Evolutionary conservation across 192 early-diverging fungal genomes (phyloP), one percentile per base, ranked within the genome.

Genomic region (Linnemannia hyalina): DNA sequence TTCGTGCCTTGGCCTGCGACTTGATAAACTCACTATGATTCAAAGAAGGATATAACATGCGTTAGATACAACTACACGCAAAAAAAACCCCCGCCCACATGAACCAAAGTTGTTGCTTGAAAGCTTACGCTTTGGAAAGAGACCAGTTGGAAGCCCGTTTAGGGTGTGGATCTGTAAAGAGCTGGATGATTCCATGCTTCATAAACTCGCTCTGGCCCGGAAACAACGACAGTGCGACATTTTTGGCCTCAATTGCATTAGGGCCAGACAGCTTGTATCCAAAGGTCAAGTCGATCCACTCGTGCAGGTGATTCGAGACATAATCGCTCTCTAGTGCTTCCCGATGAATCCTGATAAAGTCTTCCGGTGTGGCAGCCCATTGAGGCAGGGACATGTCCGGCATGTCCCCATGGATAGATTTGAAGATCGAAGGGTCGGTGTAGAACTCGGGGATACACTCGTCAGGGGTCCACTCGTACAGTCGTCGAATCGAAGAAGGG

Each of bases 231-330:
- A 94, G 77, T 4, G 92, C 93, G 16, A 98, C 94, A 89, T 98
- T 98, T 82, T 95, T 88, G 3, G 97, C 93, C 36, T 93, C 92
- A 9, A 95, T 89, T 3, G 96, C 96, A 29, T 93, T 93, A 78
- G 93, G 92, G 0, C 96, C 97, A 0, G 93, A 93, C 70, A 97
- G 92, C 80, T 95, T 95, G 80, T 93, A 96, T 35, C 97, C 97
- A 91, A 96, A 98, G 0, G 96, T 97, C 41, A 98, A 83, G 84
- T 98, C 96, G 60, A 97, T 96, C 97, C 97, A 98, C 68, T 93
- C 85, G 78, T 98, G 95, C 22, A 98, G 76, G 57, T 96, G 90
- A 2, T 83, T 80, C 0, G 95, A 96, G 2, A 97, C 96, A 84
- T 94, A 93, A 16, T 96, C 94, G 42, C 93, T 89, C 77, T 94